phyloP scores from a whole-genome alignment of 352 stramenopile species.

The Globisporangium iwayamae region DNA sequence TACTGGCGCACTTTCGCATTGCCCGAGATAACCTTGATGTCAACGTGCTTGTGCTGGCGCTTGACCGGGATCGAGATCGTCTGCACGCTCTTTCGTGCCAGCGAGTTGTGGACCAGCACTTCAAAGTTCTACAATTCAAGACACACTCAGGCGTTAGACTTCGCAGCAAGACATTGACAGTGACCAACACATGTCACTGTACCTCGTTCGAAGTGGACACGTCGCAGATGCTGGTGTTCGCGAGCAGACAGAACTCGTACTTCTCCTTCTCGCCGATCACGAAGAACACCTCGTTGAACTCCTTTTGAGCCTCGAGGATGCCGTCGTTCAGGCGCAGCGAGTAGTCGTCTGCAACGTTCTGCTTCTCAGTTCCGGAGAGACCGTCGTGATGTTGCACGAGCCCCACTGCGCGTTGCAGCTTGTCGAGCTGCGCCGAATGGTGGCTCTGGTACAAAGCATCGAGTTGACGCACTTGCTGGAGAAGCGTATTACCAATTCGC shows the following conservation, averaged over 20 bases:
- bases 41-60: constrained; percentile 38
- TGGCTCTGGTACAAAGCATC: constrained; percentile 76
- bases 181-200: neutral
- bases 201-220: constrained; percentile 55
- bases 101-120: constrained; percentile 66
- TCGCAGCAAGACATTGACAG: neutral
- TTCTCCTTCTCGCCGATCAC: constrained; percentile 65
- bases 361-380: constrained; percentile 94
- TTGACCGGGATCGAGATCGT: constrained; percentile 60
- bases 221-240: constrained; percentile 92
- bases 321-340: constrained; percentile 88
- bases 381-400: constrained; percentile 97
- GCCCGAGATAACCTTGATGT: constrained; percentile 36
- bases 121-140: constrained; percentile 41
- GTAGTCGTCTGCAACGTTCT: constrained; percentile 96
- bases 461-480: constrained; percentile 91
- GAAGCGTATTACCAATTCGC: constrained; percentile 81
- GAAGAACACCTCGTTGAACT: constrained; percentile 73
- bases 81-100: constrained; percentile 52
- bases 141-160: neutral
- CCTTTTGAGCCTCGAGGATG: constrained; percentile 55
- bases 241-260: constrained; percentile 64
- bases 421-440: constrained; percentile 40
- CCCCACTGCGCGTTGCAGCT: constrained; percentile 87
- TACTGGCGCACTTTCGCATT: constrained; percentile 30